Base-by-base conservation (phyloP, 2,329 filamentous ascomycete species). In the Stagonosporopsis vannaccii region DNA sequence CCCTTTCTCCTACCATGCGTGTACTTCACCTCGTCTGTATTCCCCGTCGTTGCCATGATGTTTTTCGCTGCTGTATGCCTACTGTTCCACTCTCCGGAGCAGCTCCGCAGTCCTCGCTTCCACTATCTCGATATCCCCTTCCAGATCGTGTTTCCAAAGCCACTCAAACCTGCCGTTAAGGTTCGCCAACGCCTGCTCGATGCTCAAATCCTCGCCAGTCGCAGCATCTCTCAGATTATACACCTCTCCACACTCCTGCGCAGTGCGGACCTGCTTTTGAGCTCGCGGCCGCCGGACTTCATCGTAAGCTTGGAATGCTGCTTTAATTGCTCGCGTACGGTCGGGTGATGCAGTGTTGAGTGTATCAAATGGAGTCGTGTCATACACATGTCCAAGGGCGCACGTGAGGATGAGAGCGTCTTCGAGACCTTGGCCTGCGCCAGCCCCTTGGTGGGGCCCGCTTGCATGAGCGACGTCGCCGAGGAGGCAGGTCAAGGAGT, bases 401-500 rank as follows among this genome's bases (percentile, higher is more conserved):
- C 50, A 56, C 0, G 64, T 65, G 1, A 70, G 59, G 7, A 70
- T 58, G 6, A 70, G 61, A 4, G 65, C 58, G 57, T 71, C 68
- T 61, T 71, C 68, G 25, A 71, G 56, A 17, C 55, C 56, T 47
- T 64, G 58, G 32, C 65, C 67, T 8, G 67, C 68, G 13, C 67
- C 67, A 1, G 66, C 62, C n/a, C 47, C 67, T 58, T 68, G 65
- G 41, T 67, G 62, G 0, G 68, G 68, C 1, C 49, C 42, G 6
- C 52, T 51, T 25, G 67, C 67, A 48, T 71, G 68, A 0, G 66
- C 68, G 19, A 58, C 56, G 44, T 71, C 68, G 51, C 68, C 67
- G 19, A 69, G 47, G 30, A 71, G 60, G 32, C 57, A 63, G 19
- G 66, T 54, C 8, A 58, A 51, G 5, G 53, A 53, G 32, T 50